phyloP scores from a whole-genome alignment of 108 stramenopile species.

The Nitzschia sp. region DNA sequence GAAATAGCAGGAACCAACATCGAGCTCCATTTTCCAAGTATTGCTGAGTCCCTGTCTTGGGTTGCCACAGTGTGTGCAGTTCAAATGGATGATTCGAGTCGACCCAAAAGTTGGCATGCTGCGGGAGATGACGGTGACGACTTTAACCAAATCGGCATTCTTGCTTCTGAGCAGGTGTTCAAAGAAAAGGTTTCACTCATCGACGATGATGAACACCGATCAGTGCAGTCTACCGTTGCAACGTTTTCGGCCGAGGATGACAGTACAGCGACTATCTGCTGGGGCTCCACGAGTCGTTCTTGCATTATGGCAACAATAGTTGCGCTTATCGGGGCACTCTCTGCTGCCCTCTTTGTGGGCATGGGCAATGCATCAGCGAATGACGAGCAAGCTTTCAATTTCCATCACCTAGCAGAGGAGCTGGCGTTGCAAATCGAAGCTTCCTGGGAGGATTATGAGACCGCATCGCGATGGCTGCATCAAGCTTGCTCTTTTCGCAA shows the following conservation, averaged over 20 bases:
- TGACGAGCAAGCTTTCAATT: background rate
- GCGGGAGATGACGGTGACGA: background rate
- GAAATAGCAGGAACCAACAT: background rate
- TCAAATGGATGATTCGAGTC: background rate
- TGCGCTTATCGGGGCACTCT: background rate
- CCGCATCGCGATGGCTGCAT: constrained; percentile 26
- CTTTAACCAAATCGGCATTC: background rate
- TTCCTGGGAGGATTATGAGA: constrained; percentile 13
- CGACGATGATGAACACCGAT: background rate
- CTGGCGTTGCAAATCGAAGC: constrained; percentile 7
- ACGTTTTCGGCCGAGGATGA: background rate
- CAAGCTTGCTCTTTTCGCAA: constrained; percentile 8
- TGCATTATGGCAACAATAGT: background rate
- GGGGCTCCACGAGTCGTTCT: background rate
- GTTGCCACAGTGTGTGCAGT: no score
- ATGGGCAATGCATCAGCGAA: constrained; percentile 13
- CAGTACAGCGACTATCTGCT: background rate
- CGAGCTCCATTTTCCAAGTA: background rate
- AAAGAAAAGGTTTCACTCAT: background rate
- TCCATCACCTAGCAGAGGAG: constrained; percentile 13
- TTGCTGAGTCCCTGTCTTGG: no score
- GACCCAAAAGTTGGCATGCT: background rate
- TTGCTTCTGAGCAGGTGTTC: background rate
- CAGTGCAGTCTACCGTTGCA: no score
- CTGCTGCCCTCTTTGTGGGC: constrained; percentile 9